Evolutionary conservation across 139 green algal genomes (phyloP).

Genomic region (Yamagishiella unicocca): DNA sequence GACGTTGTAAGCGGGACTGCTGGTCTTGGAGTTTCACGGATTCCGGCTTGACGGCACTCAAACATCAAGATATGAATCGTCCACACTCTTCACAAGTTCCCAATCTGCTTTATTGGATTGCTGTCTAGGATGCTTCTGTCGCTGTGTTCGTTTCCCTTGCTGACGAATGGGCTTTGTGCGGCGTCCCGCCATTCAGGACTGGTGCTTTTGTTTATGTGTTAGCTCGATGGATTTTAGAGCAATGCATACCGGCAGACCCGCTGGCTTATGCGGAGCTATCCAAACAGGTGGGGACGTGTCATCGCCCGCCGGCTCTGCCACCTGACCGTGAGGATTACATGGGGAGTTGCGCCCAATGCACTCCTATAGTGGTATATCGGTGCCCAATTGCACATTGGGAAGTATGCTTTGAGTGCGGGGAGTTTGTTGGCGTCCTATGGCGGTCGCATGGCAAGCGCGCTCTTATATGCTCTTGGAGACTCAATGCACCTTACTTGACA

Average conservation of each 20-base stretch:
- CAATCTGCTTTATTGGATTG: neutral
- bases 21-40: neutral
- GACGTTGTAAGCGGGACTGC: conserved; percentile 12
- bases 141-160: neutral
- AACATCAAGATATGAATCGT: neutral
- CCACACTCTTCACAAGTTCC: neutral
- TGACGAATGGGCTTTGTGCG: neutral
- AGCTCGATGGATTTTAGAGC: neutral
- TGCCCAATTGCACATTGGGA: neutral
- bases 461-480: neutral
- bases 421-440: neutral
- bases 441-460: neutral
- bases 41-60: too few relatives aligned
- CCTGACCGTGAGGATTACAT: too few relatives aligned
- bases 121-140: neutral
- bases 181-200: neutral
- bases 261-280: neutral
- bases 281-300: neutral
- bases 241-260: neutral
- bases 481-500: neutral
- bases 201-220: neutral
- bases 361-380: neutral
- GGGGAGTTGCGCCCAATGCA: neutral
- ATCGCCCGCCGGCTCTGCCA: too few relatives aligned
- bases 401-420: neutral